A percentile compares a stretch with the other conserved stretches of the same genome.
Evolutionary conservation across 1,284 basidiomycete genomes (phyloP).

Genomic region (Sanguinoderma infundibulare): DNA sequence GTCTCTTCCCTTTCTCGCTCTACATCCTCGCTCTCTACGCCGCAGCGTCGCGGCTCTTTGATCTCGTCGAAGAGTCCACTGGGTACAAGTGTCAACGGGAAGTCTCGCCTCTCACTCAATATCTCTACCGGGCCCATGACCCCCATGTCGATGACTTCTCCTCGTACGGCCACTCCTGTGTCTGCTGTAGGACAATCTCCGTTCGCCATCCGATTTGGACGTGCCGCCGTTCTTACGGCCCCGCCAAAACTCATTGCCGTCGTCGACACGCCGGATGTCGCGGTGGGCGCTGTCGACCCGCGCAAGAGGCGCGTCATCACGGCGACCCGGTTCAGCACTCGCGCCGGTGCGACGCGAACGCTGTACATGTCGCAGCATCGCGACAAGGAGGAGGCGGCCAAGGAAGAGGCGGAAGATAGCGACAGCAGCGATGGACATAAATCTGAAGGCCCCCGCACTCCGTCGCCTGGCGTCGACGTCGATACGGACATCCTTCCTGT

Average conservation of each 20-base stretch:
- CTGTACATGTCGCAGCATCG: constrained; percentile 81
- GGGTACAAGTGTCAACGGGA: constrained; percentile 10
- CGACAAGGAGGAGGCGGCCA: constrained; percentile 48
- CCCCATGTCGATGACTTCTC: constrained; percentile 50
- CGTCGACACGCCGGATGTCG: constrained; percentile 83
- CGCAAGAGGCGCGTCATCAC: constrained; percentile 82
- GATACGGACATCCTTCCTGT: constrained; percentile 65
- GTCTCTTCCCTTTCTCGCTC: constrained; percentile 49
- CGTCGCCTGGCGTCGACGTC: constrained; percentile 52
- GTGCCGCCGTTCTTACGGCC: constrained; percentile 75
- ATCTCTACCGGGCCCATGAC: constrained; percentile 35
- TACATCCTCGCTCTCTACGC: constrained; percentile 50
- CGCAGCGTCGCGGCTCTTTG: constrained; percentile 51
- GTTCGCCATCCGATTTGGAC: constrained; percentile 59
- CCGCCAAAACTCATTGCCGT: constrained; percentile 80
- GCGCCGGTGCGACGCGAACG: constrained; percentile 78
- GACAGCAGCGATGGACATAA: constrained; percentile 29
- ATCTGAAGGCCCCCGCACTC: constrained; percentile 26
- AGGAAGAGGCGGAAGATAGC: constrained; percentile 31
- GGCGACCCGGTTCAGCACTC: constrained; percentile 83
- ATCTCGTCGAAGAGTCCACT: constrained; percentile 34
- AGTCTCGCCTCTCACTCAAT: constrained; percentile 36
- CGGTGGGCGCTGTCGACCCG: constrained; percentile 81
- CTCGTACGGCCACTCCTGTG: constrained; percentile 47
- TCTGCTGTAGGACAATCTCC: constrained; percentile 29